Evolutionary conservation across 768 basidiomycete species (phyloP), one percentile per base, ranked within the genome.

Genomic region (Kwoniella botswanensis): DNA sequence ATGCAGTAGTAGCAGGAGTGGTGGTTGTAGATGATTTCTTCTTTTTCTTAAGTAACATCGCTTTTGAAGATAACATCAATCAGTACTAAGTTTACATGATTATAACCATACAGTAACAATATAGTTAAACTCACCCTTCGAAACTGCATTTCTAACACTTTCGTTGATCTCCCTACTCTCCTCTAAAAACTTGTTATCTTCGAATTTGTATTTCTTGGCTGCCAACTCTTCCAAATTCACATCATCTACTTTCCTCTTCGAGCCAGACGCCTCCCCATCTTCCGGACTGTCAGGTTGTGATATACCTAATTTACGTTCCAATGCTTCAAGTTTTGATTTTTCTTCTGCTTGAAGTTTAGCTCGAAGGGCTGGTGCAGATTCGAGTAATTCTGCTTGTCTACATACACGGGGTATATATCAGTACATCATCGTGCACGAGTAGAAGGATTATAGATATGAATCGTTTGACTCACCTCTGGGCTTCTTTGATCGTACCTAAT

Each of bases 401-500:
- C 35, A 35, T 6, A 4, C 35, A 35, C 7, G 35, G 35, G 35
- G 7, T 35, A 9, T 6, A 35, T 35, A 35, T 35, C 35, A 35
- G 35, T 35, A 35, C 35, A 7, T 35, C 35, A 35, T 35, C 35
- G 35, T 35, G 6, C 7, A 35, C 35, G 3, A 35, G 35, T 35
- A 35, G 35, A 35, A 35, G 35, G 35, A 4, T 4, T 35, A 35
- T 35, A 21, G 26, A 29, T 13, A 15, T 21, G 21, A 22, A 24
- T 46, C 50, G 22, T 35, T 35, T 10, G 7, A 85, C 89, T 60
- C 75, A 94, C 94, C 90, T 91, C 84, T 97, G 93, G 0, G 96
- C 97, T 77, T 98, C 94, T 84, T 98, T 97, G 79, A 99, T 89
- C 0, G 96, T 97, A 78, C 92, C 93, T 29, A 99, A 86, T 72